Percentiles rank a stretch among this genome's conserved stretches.
phyloP scores from a whole-genome alignment of 257 asterid species.

The Salvia hispanica region DNA sequence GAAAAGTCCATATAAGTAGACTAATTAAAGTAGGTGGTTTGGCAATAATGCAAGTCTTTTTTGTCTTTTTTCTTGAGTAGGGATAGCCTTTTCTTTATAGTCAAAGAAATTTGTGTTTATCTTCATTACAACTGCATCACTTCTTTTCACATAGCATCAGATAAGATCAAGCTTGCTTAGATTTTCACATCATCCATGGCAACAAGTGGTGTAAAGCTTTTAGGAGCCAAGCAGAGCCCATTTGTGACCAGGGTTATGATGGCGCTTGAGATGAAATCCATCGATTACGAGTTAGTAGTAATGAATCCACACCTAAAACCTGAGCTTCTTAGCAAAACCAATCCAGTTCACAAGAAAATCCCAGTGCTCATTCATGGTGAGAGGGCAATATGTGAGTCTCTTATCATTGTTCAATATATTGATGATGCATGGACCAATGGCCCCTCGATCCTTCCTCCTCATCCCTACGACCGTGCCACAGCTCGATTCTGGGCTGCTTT shows the following conservation, averaged over 20 bases:
- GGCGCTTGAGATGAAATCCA: slow-evolving; percentile 51
- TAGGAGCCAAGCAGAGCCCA: slow-evolving; percentile 48
- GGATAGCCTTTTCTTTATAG: too few relatives aligned
- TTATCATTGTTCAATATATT: slow-evolving; percentile 40
- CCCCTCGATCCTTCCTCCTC: slow-evolving; percentile 35
- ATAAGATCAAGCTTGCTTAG: background rate
- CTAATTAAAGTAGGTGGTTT: too few relatives aligned
- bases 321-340: slow-evolving; percentile 45
- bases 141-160: too few relatives aligned
- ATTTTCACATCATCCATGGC: slow-evolving; percentile 34
- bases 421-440: slow-evolving; percentile 37
- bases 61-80: too few relatives aligned
- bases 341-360: slow-evolving; percentile 57
- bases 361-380: slow-evolving; percentile 54
- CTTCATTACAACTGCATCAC: too few relatives aligned
- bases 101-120: too few relatives aligned
- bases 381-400: slow-evolving; percentile 47
- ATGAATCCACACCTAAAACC: slow-evolving; percentile 32
- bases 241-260: slow-evolving; percentile 45
- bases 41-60: too few relatives aligned
- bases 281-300: slow-evolving; percentile 45
- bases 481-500: slow-evolving; percentile 64
- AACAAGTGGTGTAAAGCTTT: slow-evolving; percentile 39
- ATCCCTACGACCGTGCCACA: slow-evolving; percentile 36
- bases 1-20: too few relatives aligned